phyloP scores from a whole-genome alignment of 1,284 basidiomycete species.

The Cystobasidium slooffiae region DNA sequence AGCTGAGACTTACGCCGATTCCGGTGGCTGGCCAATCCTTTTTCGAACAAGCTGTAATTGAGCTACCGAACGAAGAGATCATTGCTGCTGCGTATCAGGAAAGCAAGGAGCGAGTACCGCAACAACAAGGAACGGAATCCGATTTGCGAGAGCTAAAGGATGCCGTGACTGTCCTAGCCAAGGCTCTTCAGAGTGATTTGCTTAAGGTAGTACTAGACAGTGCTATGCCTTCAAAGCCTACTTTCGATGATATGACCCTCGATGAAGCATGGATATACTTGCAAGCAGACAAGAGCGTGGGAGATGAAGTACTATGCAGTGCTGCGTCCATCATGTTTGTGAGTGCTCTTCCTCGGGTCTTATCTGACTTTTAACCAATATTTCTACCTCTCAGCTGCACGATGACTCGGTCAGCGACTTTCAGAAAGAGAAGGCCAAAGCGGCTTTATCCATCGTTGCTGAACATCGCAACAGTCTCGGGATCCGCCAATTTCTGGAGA shows the following conservation, averaged over 20 bases:
- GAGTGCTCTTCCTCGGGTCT: conserved; percentile 52
- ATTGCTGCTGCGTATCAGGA: conserved; percentile 66
- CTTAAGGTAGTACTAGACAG: conserved; percentile 15
- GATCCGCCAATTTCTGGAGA: conserved; percentile 68
- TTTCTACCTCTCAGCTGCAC: conserved; percentile 63
- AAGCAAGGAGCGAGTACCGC: conserved; percentile 41
- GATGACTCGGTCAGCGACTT: conserved; percentile 60
- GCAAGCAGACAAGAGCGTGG: conserved; percentile 70
- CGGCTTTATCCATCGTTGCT: conserved; percentile 59
- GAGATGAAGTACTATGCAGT: conserved; percentile 75
- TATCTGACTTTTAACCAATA: background rate
- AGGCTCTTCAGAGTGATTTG: background rate
- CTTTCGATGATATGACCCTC: conserved; percentile 68
- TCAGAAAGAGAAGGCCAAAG: conserved; percentile 50
- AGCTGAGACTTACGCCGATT: conserved; percentile 57
- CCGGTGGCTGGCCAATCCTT: conserved; percentile 62
- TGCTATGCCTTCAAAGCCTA: conserved; percentile 54
- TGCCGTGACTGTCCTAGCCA: conserved; percentile 40
- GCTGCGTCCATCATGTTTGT: conserved; percentile 72
- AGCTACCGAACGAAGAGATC: conserved; percentile 70
- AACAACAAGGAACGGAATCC: conserved; percentile 36
- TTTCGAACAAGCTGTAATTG: conserved; percentile 67
- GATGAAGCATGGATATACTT: conserved; percentile 74
- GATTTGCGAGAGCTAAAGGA: conserved; percentile 43
- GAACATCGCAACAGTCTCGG: conserved; percentile 74